These are phyloP conservation scores for Suhomyces canberraensis DNA, from an alignment of 805 yeast genomes.

Conservation along the genomic window DNA sequence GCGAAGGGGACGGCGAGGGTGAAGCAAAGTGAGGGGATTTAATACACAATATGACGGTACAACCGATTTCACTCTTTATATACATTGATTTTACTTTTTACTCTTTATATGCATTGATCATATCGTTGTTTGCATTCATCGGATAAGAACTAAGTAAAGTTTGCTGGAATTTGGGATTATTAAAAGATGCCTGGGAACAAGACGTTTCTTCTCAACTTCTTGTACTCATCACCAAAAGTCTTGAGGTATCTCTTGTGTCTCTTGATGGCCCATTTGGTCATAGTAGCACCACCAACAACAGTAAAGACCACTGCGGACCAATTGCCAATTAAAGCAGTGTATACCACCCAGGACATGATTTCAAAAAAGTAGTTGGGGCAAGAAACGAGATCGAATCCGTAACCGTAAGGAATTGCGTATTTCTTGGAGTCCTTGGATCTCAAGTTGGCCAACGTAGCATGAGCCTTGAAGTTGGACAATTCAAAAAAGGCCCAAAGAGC, in stretches of 20 bases:
- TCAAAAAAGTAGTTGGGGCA: constrained; percentile 96
- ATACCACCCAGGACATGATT: constrained; percentile 66
- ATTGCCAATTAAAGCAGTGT: constrained; percentile 71
- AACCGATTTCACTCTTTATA: no score
- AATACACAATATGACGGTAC: not conserved
- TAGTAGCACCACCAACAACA: constrained; percentile 69
- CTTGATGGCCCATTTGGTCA: constrained; percentile 89
- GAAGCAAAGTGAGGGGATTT: not conserved
- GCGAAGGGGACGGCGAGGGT: not conserved
- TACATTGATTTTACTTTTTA: no score
- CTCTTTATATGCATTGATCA: no score
- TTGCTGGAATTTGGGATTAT: no score
- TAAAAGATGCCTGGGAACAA: constrained; percentile 71
- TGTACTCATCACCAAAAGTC: constrained; percentile 76
- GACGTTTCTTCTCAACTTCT: constrained; percentile 67
- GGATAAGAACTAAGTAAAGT: no score
- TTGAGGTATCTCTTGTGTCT: constrained; percentile 68
- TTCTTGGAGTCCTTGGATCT: constrained; percentile 51
- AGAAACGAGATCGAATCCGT: constrained; percentile 75
- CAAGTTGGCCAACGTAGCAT: constrained; percentile 58
- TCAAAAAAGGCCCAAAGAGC: constrained; percentile 59
- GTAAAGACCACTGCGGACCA: constrained; percentile 73
- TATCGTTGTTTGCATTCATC: no score
- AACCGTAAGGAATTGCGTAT: constrained; percentile 76
- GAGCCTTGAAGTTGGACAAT: constrained; percentile 69